Base-by-base conservation (phyloP, 78 protist genomes). In the Dictyostelium capitatum region DNA sequence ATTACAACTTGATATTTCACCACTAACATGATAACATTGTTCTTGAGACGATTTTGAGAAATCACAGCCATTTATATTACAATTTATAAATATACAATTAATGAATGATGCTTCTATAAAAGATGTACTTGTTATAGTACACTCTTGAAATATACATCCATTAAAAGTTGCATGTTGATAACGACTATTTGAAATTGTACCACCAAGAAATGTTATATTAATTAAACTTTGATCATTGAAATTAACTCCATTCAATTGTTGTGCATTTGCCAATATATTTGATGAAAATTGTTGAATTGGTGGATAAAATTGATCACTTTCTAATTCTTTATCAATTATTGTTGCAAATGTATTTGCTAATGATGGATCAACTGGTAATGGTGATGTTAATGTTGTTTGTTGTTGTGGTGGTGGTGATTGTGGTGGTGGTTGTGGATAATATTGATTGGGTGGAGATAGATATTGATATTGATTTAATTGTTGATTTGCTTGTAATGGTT, bases 1-100 rank as follows among this genome's bases (percentile, higher is more conserved):
- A 54, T 79, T 79, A 32, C 72, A 79, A 37, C 54, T 32, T 43
- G 28, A 19, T 41, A 79, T 79, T 3, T 79, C 47, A 32, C 59
- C 14, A 11, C 19, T 54, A 11, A 54, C 51, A 30, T 47, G 30
- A 19, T 47, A 19, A 11, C 72, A 79, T 19, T 50, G 9, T 17
- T 79, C 83, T 23, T 47, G 57, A 17, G 28, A 6, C 2, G 59
- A 28, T 50, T 30, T 54, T 14, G 83, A 54, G 70, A 79, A 37
- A 37, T 79, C 70, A 15, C 83, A 47, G 19, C 37, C 20, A 37
- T 20, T 50, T n/a, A 79, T 79, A n/a, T 23, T 79, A 54, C 50
- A 32, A 54, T 79, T 54, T 2, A 79, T 54, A 54, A 79, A 79
- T 32, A 54, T 50, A 37, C 83, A 79, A 54, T 79, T 41, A 28